These are phyloP conservation scores for Toxoplasma gondii DNA, from an alignment of 169 alveolate genomes.

Conservation along the genomic window DNA sequence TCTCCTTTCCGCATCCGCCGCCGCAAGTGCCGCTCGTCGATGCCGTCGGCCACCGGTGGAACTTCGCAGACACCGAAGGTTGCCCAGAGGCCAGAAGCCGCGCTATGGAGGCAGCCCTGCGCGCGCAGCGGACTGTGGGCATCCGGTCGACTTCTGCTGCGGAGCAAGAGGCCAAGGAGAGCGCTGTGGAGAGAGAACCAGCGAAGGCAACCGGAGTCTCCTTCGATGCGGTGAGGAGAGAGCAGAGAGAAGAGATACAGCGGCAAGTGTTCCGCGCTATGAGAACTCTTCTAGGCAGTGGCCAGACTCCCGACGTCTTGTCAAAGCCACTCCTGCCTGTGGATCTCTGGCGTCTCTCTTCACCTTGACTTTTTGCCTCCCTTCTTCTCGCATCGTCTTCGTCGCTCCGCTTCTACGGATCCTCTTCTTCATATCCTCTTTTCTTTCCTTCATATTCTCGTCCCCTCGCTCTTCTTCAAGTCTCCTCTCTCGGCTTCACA, in stretches of 20 bases:
- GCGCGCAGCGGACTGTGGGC: neutral
- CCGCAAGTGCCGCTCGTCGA: neutral
- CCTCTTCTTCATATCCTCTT: too few species aligned
- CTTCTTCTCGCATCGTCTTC: too few species aligned
- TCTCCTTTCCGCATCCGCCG: neutral
- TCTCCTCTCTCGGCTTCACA: neutral
- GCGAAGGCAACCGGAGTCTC: neutral
- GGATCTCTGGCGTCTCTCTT: too few species aligned
- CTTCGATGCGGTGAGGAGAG: conserved; percentile 2
- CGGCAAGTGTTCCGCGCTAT: neutral
- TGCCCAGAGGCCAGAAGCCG: neutral
- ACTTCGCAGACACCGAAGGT: neutral
- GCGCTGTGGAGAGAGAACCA: neutral
- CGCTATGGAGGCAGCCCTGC: neutral
- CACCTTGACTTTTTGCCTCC: too few species aligned
- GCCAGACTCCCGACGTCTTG: too few species aligned
- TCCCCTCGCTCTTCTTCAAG: neutral
- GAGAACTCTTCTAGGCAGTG: neutral
- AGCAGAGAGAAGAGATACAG: neutral
- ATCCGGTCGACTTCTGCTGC: neutral
- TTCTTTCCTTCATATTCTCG: too few species aligned
- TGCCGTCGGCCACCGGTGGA: neutral
- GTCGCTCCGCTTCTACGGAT: too few species aligned
- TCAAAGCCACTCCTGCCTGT: too few species aligned
- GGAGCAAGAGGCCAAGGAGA: neutral